Percentiles rank a stretch among this genome's conserved stretches.
Conservation (phyloP, 257 asterid genomes). For the Ilex asprella region DNA sequence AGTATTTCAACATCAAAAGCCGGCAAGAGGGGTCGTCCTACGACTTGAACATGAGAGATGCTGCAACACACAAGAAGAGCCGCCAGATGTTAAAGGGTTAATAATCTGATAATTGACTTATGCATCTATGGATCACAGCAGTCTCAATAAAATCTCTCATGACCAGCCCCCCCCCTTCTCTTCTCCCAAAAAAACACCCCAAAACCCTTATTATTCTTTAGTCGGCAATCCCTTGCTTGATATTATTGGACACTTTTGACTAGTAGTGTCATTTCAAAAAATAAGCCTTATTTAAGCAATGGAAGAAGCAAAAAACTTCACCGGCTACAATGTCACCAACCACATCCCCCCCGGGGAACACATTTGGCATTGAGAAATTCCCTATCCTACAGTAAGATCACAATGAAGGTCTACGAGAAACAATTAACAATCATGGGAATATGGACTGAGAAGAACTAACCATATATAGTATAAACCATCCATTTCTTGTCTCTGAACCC, state of each 20-base stretch:
- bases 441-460: slow-evolving; percentile 26
- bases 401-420: too few relatives aligned
- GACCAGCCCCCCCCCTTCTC: not conserved
- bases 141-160: not conserved
- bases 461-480: slow-evolving; percentile 69
- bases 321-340: too few relatives aligned
- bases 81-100: not conserved
- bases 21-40: slow-evolving; percentile 59
- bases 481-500: slow-evolving; percentile 71
- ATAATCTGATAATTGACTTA: not conserved
- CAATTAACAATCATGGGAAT: too few relatives aligned
- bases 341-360: too few relatives aligned
- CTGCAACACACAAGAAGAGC: slow-evolving; percentile 24
- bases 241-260: too few relatives aligned
- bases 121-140: not conserved
- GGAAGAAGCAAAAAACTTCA: too few relatives aligned
- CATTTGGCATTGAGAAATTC: too few relatives aligned
- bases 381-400: too few relatives aligned
- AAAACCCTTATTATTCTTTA: not conserved
- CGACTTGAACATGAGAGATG: slow-evolving; percentile 49
- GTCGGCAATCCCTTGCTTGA: not conserved
- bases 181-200: too few relatives aligned
- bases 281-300: too few relatives aligned
- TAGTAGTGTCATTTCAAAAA: too few relatives aligned
- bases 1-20: slow-evolving; percentile 45